Conservation (phyloP, 1,284 basidiomycete species). For the Ganoderma lucidum region DNA sequence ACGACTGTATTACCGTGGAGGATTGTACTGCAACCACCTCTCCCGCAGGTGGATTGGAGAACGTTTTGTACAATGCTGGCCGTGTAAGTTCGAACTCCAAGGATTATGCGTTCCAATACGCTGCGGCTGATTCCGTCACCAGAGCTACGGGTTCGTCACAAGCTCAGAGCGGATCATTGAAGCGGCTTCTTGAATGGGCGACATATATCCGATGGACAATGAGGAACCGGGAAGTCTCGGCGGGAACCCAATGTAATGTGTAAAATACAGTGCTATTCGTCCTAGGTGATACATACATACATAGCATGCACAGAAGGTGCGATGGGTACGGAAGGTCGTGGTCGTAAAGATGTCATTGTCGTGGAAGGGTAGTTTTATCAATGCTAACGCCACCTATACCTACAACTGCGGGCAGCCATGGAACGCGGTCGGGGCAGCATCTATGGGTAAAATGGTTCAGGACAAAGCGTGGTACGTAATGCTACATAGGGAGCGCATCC, state of each 20-base stretch:
- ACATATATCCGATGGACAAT: constrained; percentile 3
- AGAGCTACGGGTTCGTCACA: constrained; percentile 71
- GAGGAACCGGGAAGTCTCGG: not conserved
- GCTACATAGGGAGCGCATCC: constrained; percentile 15
- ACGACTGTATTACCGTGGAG: constrained; percentile 64
- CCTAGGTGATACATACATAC: constrained; percentile 12
- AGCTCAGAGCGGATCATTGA: constrained; percentile 46
- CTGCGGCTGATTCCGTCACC: constrained; percentile 7
- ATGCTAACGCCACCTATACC: not conserved
- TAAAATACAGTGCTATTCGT: constrained; percentile 30
- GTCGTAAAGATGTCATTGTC: not conserved
- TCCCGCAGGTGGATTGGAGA: constrained; percentile 65
- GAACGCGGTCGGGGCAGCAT: constrained; percentile 9
- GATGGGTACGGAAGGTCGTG: not conserved
- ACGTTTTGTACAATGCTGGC: constrained; percentile 62
- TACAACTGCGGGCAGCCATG: constrained; percentile 18
- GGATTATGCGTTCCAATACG: not conserved
- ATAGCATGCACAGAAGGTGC: constrained; percentile 4
- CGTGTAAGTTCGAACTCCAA: constrained; percentile 50
- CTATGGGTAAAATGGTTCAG: constrained; percentile 1
- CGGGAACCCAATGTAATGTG: constrained; percentile 13
- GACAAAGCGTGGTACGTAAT: not conserved
- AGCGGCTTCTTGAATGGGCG: constrained; percentile 15
- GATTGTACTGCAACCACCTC: constrained; percentile 71
- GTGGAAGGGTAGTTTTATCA: constrained; percentile 1